Base-by-base conservation (phyloP, 1,139 yeast species). In the Protomyces inundatus region DNA sequence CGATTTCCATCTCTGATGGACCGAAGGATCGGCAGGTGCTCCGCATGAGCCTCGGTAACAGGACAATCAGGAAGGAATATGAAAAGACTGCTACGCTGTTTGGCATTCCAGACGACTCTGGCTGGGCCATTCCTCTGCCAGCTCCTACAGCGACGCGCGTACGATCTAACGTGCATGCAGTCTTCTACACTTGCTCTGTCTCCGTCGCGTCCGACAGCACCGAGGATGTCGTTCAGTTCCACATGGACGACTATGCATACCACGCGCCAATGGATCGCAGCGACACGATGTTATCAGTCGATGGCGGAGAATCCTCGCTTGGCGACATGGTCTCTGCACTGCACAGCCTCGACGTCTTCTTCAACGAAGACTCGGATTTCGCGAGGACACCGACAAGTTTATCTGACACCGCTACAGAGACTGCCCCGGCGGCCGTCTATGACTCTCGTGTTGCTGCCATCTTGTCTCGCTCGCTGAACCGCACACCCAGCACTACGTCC, bases 61-160 rank as follows among this genome's bases (percentile, higher is more conserved):
- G 86, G 16, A 83, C 89, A 2, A 79, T 87, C 71, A 83, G 87
- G 70, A 88, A 87, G 68, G 95, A 89, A 69, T 88, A 87, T 71
- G 97, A 88, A 69, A 85, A 84, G 69, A 86, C 95, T 1, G 93
- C 95, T 0, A 90, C 97, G 0, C 77, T 93, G 64, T 95, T 90
- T 78, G 98, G 98, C 14, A 86, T 91, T 32, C 98, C 98, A 0
- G 97, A 90, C 66, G 96, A 89, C n/a, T 85, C 86, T 72, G 99
- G 99, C 0, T 95, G 99, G 99, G 86, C 97, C 0, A 85, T 95
- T 57, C 96, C 98, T 1, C 87, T 88, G 93, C 97, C 98, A 0
- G 88, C 91, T 0, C 84, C 88, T 42, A 86, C 95, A 0, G 90
- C 97, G 0, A 87, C 95, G 0, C 83, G 87, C 10, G 89, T 98